Conservation (phyloP, 148 eudicot genomes). For the Talinum fruticosum region DNA sequence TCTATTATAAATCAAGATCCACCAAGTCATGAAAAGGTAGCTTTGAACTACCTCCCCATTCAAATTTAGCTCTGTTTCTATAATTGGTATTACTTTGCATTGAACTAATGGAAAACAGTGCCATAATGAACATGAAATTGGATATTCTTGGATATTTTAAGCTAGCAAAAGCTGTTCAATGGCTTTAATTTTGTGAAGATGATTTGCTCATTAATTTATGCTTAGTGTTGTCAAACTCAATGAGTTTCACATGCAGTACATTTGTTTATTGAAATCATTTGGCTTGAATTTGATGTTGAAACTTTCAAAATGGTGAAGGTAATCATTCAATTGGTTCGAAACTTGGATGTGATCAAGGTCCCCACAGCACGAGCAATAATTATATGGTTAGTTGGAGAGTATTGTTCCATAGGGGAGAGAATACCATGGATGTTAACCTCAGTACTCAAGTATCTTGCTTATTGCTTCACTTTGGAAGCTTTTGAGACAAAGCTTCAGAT, state of each 20-base stretch:
- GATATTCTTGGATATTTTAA: constrained; percentile 2
- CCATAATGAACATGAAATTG: not conserved
- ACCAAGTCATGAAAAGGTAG: constrained; percentile 68
- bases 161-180: not conserved
- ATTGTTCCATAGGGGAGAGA: constrained; percentile 58
- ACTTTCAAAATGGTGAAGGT: constrained; percentile 47
- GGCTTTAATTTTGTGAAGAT: not conserved
- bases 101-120: not conserved
- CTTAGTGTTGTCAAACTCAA: not conserved
- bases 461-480: constrained; percentile 68
- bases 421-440: constrained; percentile 61
- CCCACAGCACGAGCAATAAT: constrained; percentile 84
- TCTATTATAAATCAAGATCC: constrained; percentile 77
- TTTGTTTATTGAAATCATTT: not conserved
- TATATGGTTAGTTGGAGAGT: constrained; percentile 90
- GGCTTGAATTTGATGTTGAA: constrained; percentile 17
- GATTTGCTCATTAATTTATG: not conserved
- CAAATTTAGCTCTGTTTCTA: constrained; percentile 9
- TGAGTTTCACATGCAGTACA: constrained; percentile 4
- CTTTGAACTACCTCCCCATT: constrained; percentile 16
- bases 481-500: constrained; percentile 90
- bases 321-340: constrained; percentile 69
- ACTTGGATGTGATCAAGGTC: constrained; percentile 72
- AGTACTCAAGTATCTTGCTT: constrained; percentile 70
- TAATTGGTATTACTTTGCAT: not conserved